Evolutionary conservation across 495 filamentous ascomycete species (phyloP).

Genomic region (Alectoria sarmentosa): DNA sequence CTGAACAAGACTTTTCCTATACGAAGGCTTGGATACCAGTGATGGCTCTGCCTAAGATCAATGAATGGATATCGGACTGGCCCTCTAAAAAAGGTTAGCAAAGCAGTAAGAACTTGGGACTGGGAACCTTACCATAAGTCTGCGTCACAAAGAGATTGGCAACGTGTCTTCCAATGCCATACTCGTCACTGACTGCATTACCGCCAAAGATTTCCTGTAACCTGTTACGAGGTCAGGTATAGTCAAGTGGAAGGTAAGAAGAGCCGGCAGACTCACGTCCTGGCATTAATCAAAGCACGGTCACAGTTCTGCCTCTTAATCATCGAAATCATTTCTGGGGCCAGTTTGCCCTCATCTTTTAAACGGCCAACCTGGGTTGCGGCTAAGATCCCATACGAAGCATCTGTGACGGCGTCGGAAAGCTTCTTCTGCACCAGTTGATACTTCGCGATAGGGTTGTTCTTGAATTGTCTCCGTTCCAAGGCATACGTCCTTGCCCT

Average conservation of each 20-base stretch:
- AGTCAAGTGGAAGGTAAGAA: background rate
- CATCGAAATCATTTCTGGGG: constrained; percentile 98
- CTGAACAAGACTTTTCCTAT: constrained; percentile 24
- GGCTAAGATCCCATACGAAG: constrained; percentile 79
- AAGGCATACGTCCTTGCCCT: constrained; percentile 80
- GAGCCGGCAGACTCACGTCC: constrained; percentile 46
- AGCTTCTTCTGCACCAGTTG: constrained; percentile 99
- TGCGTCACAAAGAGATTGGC: constrained; percentile 96
- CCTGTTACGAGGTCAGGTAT: constrained; percentile 33
- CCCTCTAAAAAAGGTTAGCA: constrained; percentile 17
- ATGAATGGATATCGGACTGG: constrained; percentile 35
- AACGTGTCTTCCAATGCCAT: constrained; percentile 88
- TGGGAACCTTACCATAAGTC: constrained; percentile 62
- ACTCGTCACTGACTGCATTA: constrained; percentile 95
- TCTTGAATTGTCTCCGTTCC: constrained; percentile 93
- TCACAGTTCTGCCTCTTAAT: constrained; percentile 98
- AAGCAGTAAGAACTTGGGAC: background rate
- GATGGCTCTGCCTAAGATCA: constrained; percentile 65
- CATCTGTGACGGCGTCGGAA: constrained; percentile 85
- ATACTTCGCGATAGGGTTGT: constrained; percentile 92
- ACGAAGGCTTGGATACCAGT: constrained; percentile 65
- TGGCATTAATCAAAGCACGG: constrained; percentile 70
- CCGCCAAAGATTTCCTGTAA: constrained; percentile 95
- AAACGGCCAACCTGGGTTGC: constrained; percentile 84
- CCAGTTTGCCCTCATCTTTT: constrained; percentile 80